These are phyloP conservation scores for Trichosporon faecale DNA, from an alignment of 1,284 basidiomycete genomes.

Conservation along the genomic window DNA sequence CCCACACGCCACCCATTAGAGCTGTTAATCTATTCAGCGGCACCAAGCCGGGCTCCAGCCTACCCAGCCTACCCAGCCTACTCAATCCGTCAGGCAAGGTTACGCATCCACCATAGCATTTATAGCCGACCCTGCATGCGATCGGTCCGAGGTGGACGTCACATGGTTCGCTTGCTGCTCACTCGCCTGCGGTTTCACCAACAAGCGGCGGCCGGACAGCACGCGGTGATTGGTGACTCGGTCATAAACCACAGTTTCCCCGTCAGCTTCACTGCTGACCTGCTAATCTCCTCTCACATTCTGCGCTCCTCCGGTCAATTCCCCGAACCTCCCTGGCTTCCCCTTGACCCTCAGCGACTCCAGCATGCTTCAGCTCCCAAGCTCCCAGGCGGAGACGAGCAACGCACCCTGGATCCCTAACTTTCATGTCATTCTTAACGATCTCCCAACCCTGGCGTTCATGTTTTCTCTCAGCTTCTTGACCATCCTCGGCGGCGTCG, in stretches of 20 bases:
- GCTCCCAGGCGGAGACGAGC: neutral
- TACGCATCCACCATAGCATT: neutral
- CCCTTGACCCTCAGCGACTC: too few relatives aligned
- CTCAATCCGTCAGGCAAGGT: too few relatives aligned
- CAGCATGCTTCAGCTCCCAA: neutral
- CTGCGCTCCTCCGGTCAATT: neutral
- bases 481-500: too few relatives aligned
- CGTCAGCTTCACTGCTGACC: neutral
- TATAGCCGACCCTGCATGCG: neutral
- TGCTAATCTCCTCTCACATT: neutral
- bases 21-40: neutral
- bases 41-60: neutral
- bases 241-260: neutral
- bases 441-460: neutral
- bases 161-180: neutral
- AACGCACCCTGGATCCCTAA: neutral
- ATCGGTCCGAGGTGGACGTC: constrained; percentile 7
- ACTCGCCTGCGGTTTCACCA: neutral
- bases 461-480: neutral
- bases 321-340: neutral
- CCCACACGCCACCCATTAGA: constrained; percentile 7
- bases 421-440: neutral
- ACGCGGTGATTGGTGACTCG: neutral
- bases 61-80: too few relatives aligned
- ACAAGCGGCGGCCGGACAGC: neutral